Evolutionary conservation across 2,329 filamentous ascomycete species (phyloP), one percentile per base, ranked within the genome.

Genomic region (Eurotiales sp.): DNA sequence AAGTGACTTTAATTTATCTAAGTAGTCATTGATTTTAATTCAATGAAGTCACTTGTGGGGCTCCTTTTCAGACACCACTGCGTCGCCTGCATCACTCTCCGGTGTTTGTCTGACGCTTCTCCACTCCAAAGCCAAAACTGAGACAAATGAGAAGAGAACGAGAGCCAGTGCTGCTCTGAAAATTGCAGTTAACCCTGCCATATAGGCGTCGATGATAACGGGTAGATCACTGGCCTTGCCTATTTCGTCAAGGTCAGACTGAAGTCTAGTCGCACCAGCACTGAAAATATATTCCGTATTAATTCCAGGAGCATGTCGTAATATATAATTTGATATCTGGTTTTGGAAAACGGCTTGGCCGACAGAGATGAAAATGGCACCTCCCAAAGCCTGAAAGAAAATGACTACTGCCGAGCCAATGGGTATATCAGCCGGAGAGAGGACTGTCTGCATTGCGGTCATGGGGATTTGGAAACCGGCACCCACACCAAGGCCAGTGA

Each of bases 311-410:
- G 59, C 56, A 7, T 41, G 50, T 1, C 15, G 48, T 14, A 47
- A 51, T 11, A 69, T 47, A 15, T 50, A 39, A 3, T 50, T 42
- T 11, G 63, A 50, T 17, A 69, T 47, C 2, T 56, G 56, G 42
- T 68, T 69, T 7, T 55, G 56, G 39, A 68, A 69, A 10, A 60
- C 59, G 1, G 64, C 54, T 45, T 68, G 60, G 1, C 55, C 62
- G 12, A 58, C 59, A 0, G 60, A 61, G 27, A 69, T 56, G 46
- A 64, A 64, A 8, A 69, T 43, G 6, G 64, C 60, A 22, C 64
- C 64, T 15, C 64, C 64, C 5, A 69, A 43, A 6, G 53, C 66
- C 50, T 65, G 61, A 27, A 61, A 60, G 51, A 67, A 67, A 17
- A 63, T 49, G 10, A 63, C 55, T n/a, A 57, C 50, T 4, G 62